Conservation (phyloP, 2,329 filamentous ascomycete genomes). For the Huntiella decipiens region DNA sequence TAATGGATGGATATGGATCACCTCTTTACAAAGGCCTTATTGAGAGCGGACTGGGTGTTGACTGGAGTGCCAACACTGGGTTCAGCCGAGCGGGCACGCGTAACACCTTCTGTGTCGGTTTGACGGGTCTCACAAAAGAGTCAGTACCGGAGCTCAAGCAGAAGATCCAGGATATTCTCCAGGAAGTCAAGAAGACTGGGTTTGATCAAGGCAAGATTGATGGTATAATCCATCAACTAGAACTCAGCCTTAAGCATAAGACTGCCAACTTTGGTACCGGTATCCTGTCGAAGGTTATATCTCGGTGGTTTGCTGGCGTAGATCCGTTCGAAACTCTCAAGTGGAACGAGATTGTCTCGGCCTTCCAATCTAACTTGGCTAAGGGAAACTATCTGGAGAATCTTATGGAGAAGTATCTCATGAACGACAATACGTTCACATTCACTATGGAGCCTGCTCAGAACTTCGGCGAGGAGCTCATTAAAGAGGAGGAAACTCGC, state of each 20-base stretch:
- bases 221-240: constrained; percentile 81
- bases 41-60: constrained; percentile 73
- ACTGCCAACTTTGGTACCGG: constrained; percentile 88
- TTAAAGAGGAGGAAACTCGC: constrained; percentile 55
- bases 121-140: constrained; percentile 71
- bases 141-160: constrained; percentile 62
- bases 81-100: constrained; percentile 62
- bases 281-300: constrained; percentile 71
- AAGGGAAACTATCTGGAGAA: constrained; percentile 66
- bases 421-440: constrained; percentile 70
- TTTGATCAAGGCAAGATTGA: constrained; percentile 85
- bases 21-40: constrained; percentile 79
- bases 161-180: constrained; percentile 53
- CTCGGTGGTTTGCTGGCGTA: constrained; percentile 87
- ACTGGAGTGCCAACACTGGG: constrained; percentile 88
- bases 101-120: constrained; percentile 74
- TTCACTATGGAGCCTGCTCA: constrained; percentile 88
- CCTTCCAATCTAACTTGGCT: constrained; percentile 60
- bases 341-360: constrained; percentile 74
- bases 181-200: constrained; percentile 50
- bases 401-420: constrained; percentile 71
- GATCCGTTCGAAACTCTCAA: constrained; percentile 81
- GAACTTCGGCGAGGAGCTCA: constrained; percentile 54
- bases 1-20: constrained; percentile 90
- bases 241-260: constrained; percentile 88